Base-by-base conservation (phyloP, 2,329 filamentous ascomycete genomes). In the Septoria petroselini region DNA sequence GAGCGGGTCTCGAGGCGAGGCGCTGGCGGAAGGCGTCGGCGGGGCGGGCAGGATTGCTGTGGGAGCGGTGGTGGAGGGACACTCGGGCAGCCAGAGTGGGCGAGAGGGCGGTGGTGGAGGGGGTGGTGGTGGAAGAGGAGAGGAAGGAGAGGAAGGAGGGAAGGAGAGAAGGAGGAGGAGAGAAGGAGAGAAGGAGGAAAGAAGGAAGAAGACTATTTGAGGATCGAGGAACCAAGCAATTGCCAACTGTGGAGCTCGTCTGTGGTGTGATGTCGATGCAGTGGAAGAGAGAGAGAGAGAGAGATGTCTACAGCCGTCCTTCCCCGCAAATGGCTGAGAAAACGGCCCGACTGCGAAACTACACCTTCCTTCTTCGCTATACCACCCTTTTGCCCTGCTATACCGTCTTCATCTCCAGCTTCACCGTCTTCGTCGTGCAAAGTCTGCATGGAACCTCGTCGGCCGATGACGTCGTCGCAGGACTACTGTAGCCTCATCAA, bases 21-120 rank as follows among this genome's bases (percentile, higher is more conserved):
- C 47, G 51, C 46, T 41, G 53, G 47, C 40, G 57, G 48, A 51
- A 43, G 38, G 35, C 48, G 41, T 52, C 55, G 39, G 46, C 37
- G 17, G 50, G 55, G 38, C 57, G 53, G 48, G 47, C 34, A 43
- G 61, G 53, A 41, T 51, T 50, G 47, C 54, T 55, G 52, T 52
- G 45, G 34, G 55, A 55, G 39, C 57, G 57, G 50, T 44, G 57
- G 42, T 54, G 52, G 40, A 33, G 34, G 19, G 30, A 37, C 21
- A 23, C 37, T 31, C 34, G 43, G 37, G 48, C 43, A 37, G 48
- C 48, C 51, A 54, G 51, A 14, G 51, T 50, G 51, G 43, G 37
- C 31, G 35, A 40, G 19, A 27, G 18, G 38, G 29, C n/a, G 39
- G 18, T n/a, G 31, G 19, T 11, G 23, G 38, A 29, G 25, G 19